Base-by-base conservation (phyloP, 139 green algal genomes). In the Chlamydomonas sphaeroides region DNA sequence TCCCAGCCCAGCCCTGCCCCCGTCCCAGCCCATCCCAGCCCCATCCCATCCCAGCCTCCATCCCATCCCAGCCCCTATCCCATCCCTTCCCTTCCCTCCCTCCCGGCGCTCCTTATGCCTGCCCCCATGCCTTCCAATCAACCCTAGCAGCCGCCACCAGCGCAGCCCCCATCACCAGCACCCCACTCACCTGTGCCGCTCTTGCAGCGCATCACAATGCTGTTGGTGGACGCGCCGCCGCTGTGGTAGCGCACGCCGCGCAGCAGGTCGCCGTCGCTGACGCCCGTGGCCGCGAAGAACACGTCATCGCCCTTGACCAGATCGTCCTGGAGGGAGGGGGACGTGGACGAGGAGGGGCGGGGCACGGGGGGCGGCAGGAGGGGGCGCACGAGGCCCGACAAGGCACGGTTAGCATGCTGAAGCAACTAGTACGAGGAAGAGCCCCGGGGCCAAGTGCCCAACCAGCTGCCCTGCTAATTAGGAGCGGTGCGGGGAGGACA, bases 251-350 rank as follows among this genome's bases (percentile, higher is more conserved):
- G 88, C 79, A 96, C 92, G 5, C 94, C 94, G 7, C 84, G 56
- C 36, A 97, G 70, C 67, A 97, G 78, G 78, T 97, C 90, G 17
- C 94, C 92, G 79, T 97, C 93, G 35, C 83, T 93, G 38, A 97
- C 93, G 7, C 94, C 94, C 5, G 94, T 97, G 38, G 90, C 93
- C 3, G 93, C 93, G 87, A 97, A 97, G 78, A 97, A 97, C 10
- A 95, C 85, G 76, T 95, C 84, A 39, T 88, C 91, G 61, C 65
- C 80, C 51, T 75, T 59, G 45, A 11, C 18, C 77, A 84, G 77
- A 49, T 84, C 77, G 65, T 84, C 77, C 77, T 83, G 41, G 5
- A 49, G 65, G 21, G 65, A 18, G 18, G 5, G 65, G 35, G 35
- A 33, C 36, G 36, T 10, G 20, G 5, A 5, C 33, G 32, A n/a